These are phyloP conservation scores for Angomonas ambiguus DNA, from an alignment of 208 protist species.

Conservation along the genomic window DNA sequence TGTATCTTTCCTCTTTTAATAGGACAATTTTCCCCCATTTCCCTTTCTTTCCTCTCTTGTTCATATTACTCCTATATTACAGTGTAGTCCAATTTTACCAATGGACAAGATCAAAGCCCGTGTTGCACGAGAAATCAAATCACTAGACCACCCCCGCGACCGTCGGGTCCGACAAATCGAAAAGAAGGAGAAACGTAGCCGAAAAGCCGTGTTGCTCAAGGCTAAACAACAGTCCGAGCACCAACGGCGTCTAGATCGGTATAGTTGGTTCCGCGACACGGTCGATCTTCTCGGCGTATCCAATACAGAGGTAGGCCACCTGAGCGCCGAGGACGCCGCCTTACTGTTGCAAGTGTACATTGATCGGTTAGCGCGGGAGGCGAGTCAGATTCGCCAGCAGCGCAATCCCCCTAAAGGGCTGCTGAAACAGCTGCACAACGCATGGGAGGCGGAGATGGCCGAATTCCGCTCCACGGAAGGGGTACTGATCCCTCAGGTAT, in stretches of 20 bases:
- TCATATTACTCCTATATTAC: too few species aligned
- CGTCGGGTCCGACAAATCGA: conserved; percentile 71
- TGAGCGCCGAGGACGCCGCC: conserved; percentile 33
- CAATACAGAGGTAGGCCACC: conserved; percentile 4
- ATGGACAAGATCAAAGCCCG: conserved; percentile 26
- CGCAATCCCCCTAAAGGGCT: conserved; percentile 63
- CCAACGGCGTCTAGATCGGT: conserved; percentile 39
- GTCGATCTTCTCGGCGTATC: conserved; percentile 44
- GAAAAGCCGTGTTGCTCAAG: conserved; percentile 32
- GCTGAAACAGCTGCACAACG: conserved; percentile 55
- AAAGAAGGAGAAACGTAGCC: conserved; percentile 42
- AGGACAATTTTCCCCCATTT: conserved; percentile 12
- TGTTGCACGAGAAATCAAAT: conserved; percentile 23
- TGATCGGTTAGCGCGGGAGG: conserved; percentile 57
- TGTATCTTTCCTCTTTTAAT: conserved; percentile 9
- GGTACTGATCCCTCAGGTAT: conserved; percentile 45
- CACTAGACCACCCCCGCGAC: conserved; percentile 56
- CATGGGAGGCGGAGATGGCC: conserved; percentile 45
- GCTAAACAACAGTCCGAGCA: conserved; percentile 28
- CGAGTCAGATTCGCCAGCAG: conserved; percentile 34
- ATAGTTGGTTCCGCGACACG: conserved; percentile 79
- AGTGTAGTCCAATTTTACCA: too few species aligned
- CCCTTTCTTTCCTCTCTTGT: background rate
- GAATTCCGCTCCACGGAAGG: conserved; percentile 54
- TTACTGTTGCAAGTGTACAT: conserved; percentile 55